Base-by-base conservation (phyloP, 257 asterid species). In the Solanum sitiens region DNA sequence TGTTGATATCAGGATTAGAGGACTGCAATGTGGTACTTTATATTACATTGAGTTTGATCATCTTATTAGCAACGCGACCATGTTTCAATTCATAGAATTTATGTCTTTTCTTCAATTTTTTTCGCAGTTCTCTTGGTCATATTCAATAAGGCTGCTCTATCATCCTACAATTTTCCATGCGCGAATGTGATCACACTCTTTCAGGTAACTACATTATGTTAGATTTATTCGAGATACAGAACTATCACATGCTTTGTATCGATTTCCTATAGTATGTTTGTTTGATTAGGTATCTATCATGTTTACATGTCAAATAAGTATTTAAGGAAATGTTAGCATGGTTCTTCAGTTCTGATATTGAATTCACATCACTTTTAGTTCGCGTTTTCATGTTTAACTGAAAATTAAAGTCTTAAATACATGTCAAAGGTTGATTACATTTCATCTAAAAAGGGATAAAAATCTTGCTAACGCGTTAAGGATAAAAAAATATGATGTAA, bases 131-230 rank as follows among this genome's bases (percentile, higher is more conserved):
- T 88, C 25, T 68, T 88, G 77, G 84, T 88, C 37, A 70, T 86
- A 67, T 88, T 88, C 88, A 88, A 88, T 39, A 88, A 88, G 87
- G 87, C 87, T 70, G 88, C 90, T 32, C 88, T 88, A 37, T 86
- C 90, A 85, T 88, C 88, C 6, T 88, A 88, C 72, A 65, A 56
- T 3, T 86, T 88, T 70, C 90, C 90, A 5, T 88, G 85, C 73
- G 90, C 84, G 13, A 88, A 88, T 1, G 88, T 88, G 72, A 86
- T 88, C 84, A 88, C 88, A 45, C 87, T 86, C 40, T 86, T 88
- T 73, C 88, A 88, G 88, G 90, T 86, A 88, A 65, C 68, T 88
- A 40, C 65, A 8, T 79, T 45, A 79, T 15, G 25, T 44, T 77
- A 44, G 65, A 44, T 77, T 25, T 44, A 77, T 77, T 44, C 3